Conservation (phyloP, 108 stramenopile species). For the Cyclotella kingstonii region DNA sequence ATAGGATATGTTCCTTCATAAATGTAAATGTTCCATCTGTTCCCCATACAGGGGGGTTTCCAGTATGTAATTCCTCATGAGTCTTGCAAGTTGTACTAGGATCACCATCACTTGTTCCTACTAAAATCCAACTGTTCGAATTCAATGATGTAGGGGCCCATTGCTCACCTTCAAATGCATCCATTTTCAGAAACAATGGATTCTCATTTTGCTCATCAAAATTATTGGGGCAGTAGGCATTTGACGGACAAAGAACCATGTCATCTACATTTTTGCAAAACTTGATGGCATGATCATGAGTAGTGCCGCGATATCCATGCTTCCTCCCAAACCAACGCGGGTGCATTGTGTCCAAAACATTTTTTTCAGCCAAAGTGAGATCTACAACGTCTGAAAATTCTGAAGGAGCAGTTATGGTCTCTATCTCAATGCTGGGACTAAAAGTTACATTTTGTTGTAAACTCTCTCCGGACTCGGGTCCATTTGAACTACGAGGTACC, state of each 20-base stretch:
- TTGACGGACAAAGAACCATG: conserved; percentile 4
- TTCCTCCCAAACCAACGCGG: conserved; percentile 1
- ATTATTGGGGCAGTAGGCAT: conserved; percentile 12
- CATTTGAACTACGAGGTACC: not conserved
- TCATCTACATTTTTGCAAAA: conserved; percentile 4
- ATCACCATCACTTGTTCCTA: not conserved
- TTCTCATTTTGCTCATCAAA: not conserved
- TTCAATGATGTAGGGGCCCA: conserved; percentile 1
- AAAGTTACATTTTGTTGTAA: too few species aligned
- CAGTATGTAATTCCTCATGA: conserved; percentile 6
- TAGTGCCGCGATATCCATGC: conserved; percentile 6
- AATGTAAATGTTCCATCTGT: not conserved
- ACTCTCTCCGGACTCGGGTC: too few species aligned
- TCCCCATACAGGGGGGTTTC: not conserved
- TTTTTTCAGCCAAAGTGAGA: not conserved
- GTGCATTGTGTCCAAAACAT: conserved; percentile 3
- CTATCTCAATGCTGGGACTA: too few species aligned
- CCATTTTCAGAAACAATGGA: conserved; percentile 8
- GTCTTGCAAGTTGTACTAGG: conserved; percentile 7
- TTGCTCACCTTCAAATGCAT: conserved; percentile 1
- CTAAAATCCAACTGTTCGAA: conserved; percentile 9
- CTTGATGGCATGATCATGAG: not conserved
- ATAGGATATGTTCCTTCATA: conserved; percentile 1
- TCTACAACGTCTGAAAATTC: not conserved
- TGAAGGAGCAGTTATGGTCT: not conserved